Evolutionary conservation across 176 grass and related monocot species (phyloP).

Genomic region (Eremochloa ophiuroides): DNA sequence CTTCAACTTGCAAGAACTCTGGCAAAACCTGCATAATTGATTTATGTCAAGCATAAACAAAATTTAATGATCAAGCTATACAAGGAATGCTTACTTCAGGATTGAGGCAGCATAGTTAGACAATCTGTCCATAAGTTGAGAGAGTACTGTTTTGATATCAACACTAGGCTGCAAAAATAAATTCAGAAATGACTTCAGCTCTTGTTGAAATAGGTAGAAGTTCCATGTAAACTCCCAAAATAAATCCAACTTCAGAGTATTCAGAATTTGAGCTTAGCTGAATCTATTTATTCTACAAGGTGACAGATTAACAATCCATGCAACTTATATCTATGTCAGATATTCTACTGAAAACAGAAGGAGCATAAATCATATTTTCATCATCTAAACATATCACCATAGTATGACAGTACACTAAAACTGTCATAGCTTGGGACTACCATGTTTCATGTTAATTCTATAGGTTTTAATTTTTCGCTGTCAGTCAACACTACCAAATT

Average conservation of each 20-base stretch:
- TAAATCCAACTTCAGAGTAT: background rate
- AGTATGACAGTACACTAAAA: background rate
- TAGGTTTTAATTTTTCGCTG: too few relatives aligned
- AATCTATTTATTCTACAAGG: constrained; percentile 8
- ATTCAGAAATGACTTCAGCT: constrained; percentile 13
- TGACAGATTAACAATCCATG: background rate
- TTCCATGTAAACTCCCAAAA: constrained; percentile 2
- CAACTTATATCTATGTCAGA: constrained; percentile 7
- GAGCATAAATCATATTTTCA: background rate
- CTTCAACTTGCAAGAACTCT: constrained; percentile 98
- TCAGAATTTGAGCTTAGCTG: constrained; percentile 7
- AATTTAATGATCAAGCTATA: constrained; percentile 5
- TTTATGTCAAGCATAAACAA: constrained; percentile 40
- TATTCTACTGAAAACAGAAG: background rate
- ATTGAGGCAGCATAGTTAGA: constrained; percentile 90
- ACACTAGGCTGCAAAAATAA: constrained; percentile 76
- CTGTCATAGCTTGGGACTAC: too few relatives aligned
- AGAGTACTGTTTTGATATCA: constrained; percentile 98
- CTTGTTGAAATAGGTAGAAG: constrained; percentile 14
- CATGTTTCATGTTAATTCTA: too few relatives aligned
- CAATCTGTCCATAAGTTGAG: constrained; percentile 91
- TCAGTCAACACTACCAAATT: too few relatives aligned
- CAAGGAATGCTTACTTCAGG: constrained; percentile 60
- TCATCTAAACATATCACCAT: background rate
- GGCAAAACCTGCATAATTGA: constrained; percentile 74